phyloP scores from a whole-genome alignment of 179 eudicot species.

The Pouteria campechiana region DNA sequence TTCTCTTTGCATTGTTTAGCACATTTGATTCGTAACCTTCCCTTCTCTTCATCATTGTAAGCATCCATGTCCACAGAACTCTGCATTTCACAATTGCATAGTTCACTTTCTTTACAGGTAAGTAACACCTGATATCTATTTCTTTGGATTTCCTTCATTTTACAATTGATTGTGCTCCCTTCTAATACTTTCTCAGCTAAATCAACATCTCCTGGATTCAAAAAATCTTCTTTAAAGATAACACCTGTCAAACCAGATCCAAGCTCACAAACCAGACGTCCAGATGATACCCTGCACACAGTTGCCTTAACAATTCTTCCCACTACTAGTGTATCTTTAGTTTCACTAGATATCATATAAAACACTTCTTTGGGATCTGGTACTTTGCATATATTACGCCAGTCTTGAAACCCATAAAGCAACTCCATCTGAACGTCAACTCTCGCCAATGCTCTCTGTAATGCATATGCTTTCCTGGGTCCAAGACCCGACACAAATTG shows the following conservation, averaged over 20 bases:
- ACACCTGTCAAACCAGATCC: constrained; percentile 87
- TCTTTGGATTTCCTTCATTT: constrained; percentile 49
- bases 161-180: constrained; percentile 81
- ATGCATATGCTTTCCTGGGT: constrained; percentile 85
- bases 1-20: constrained; percentile 53
- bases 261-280: constrained; percentile 62
- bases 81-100: too few relatives aligned
- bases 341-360: constrained; percentile 85
- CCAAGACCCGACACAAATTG: constrained; percentile 98
- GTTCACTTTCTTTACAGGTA: too few relatives aligned
- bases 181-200: too few relatives aligned
- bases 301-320: constrained; percentile 90
- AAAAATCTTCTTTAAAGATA: constrained; percentile 76
- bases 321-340: constrained; percentile 72
- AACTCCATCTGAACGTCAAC: constrained; percentile 61
- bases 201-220: constrained; percentile 62
- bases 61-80: too few relatives aligned
- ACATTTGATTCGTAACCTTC: too few relatives aligned
- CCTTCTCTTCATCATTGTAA: too few relatives aligned
- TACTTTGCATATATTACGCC: constrained; percentile 64
- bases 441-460: constrained; percentile 74
- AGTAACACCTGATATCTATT: constrained; percentile 70
- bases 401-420: constrained; percentile 88
- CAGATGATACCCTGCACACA: constrained; percentile 73
- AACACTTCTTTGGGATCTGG: constrained; percentile 79